Conservation (phyloP, 2,329 filamentous ascomycete species). For the Colletotrichum gigasporum region DNA sequence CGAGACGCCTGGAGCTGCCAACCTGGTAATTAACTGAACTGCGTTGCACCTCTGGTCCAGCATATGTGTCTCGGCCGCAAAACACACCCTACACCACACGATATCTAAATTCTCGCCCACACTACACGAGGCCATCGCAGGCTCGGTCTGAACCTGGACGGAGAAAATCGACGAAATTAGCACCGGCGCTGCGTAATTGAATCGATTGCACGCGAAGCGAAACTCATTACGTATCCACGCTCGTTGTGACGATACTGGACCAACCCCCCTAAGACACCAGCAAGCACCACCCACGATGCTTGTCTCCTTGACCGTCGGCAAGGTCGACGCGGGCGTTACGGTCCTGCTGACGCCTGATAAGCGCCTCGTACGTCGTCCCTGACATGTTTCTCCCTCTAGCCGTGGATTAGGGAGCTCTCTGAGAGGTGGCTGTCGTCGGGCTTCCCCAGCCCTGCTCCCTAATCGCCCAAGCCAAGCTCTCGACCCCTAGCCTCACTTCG, state of each 20-base stretch:
- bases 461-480: slow-evolving; percentile 34
- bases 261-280: slow-evolving; percentile 8
- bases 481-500: too few species aligned
- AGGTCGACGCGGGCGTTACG: slow-evolving; percentile 98
- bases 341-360: slow-evolving; percentile 97
- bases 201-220: background rate
- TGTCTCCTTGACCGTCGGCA: slow-evolving; percentile 97
- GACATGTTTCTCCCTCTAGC: background rate
- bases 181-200: slow-evolving; percentile 1
- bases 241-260: background rate
- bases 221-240: slow-evolving; percentile 3
- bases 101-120: background rate
- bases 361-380: slow-evolving; percentile 76
- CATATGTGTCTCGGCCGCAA: slow-evolving; percentile 20
- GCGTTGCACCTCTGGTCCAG: slow-evolving; percentile 12
- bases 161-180: background rate
- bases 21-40: slow-evolving; percentile 28
- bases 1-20: slow-evolving; percentile 28
- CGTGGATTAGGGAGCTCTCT: background rate
- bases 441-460: background rate
- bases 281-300: slow-evolving; percentile 70
- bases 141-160: background rate
- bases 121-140: background rate
- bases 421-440: background rate
- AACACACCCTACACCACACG: background rate